Base-by-base conservation (phyloP, 2,329 filamentous ascomycete species). In the Nemania sp. region DNA sequence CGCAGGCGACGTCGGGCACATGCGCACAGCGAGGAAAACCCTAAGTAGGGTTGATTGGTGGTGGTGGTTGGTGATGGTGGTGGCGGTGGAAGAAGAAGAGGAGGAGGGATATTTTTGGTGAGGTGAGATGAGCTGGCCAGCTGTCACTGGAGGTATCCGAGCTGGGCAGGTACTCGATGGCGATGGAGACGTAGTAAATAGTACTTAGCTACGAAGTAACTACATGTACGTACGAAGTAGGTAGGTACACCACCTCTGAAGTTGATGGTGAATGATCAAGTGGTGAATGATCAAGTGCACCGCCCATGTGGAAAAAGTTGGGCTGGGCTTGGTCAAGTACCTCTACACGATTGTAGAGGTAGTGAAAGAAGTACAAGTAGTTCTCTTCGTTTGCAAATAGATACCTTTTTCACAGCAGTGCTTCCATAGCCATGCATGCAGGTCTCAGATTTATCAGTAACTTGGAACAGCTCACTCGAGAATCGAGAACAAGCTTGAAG, bases 121-220 rank as follows among this genome's bases (percentile, higher is more conserved):
- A 56, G 54, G 47, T 42, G 57, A 45, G 60, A 59, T 58, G 57
- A 63, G 63, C 29, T 65, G 63, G 54, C 57, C 34, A 54, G 57
- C 42, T 58, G 21, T 47, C 29, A 61, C 58, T 51, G 54, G 59
- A 53, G 54, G 46, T 40, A 43, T 32, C 34, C 18, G 29, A 25
- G 20, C 46, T 46, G 50, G 55, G 42, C 21, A 49, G 37, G 59
- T 50, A 61, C 49, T 48, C 49, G 48, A 50, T 45, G 54, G 54
- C 25, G 25, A 29, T 29, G 25, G 25, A 7, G 25, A 29, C 25
- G 25, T 29, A 29, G n/a, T n/a, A n/a, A n/a, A n/a, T n/a, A n/a
- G n/a, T n/a, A n/a, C n/a, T n/a, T n/a, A n/a, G n/a, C n/a, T n/a
- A n/a, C n/a, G n/a, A n/a, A n/a, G n/a, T n/a, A n/a, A n/a, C n/a